Evolutionary conservation across 2,329 filamentous ascomycete species (phyloP).

Genomic region (Cercospora janseana): DNA sequence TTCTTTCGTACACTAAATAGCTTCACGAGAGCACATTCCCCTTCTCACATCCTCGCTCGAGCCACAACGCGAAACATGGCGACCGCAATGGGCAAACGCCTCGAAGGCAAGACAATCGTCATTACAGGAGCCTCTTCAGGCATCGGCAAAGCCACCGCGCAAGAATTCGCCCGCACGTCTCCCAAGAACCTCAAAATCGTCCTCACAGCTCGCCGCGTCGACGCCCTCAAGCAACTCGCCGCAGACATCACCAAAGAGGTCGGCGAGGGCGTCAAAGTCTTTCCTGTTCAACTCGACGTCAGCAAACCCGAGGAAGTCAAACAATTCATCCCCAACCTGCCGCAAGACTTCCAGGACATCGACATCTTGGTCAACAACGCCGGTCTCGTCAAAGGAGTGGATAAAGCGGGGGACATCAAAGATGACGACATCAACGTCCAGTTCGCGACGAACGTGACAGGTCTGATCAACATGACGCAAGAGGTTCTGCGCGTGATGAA

Average conservation of each 20-base stretch:
- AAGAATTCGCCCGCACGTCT: constrained; percentile 87
- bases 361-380: constrained; percentile 95
- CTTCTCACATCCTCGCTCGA: neutral
- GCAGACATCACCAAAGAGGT: constrained; percentile 73
- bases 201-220: constrained; percentile 81
- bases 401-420: constrained; percentile 77
- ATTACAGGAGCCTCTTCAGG: constrained; percentile 92
- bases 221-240: constrained; percentile 73
- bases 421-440: constrained; percentile 81
- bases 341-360: constrained; percentile 78
- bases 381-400: constrained; percentile 84
- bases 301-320: constrained; percentile 73
- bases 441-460: constrained; percentile 91
- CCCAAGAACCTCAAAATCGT: constrained; percentile 79
- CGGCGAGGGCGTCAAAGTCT: constrained; percentile 74
- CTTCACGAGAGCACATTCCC: constrained; percentile 1
- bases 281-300: constrained; percentile 82
- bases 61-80: constrained; percentile 52
- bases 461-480: constrained; percentile 95
- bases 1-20: constrained; percentile 16
- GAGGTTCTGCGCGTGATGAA: constrained; percentile 81
- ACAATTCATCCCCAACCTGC: constrained; percentile 69
- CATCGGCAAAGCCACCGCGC: constrained; percentile 78
- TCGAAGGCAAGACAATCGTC: constrained; percentile 87
- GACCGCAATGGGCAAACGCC: constrained; percentile 73